A percentile compares a stretch with the other conserved stretches of the same genome.
Evolutionary conservation across 2,329 filamentous ascomycete species (phyloP).

Genomic region (Exophiala aquamarina): DNA sequence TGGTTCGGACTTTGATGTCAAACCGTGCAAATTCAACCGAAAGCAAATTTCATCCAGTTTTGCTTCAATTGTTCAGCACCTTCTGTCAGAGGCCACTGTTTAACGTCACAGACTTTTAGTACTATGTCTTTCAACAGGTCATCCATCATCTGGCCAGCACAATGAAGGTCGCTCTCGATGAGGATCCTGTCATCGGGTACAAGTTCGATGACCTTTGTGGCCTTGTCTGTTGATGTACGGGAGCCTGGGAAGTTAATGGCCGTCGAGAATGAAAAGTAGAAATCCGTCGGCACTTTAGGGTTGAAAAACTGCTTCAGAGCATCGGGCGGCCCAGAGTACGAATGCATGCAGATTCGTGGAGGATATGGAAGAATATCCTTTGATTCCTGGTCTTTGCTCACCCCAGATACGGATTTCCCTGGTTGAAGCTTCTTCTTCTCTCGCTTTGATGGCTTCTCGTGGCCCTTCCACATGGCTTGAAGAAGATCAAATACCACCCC

Average conservation of each 20-base stretch:
- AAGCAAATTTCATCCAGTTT: slow-evolving; percentile 79
- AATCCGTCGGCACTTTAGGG: slow-evolving; percentile 67
- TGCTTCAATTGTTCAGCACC: slow-evolving; percentile 66
- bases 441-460: slow-evolving; percentile 55
- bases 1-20: too few species aligned
- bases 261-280: slow-evolving; percentile 87
- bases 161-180: slow-evolving; percentile 87
- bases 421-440: slow-evolving; percentile 40
- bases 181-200: slow-evolving; percentile 78
- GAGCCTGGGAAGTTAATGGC: slow-evolving; percentile 71
- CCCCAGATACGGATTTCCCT: slow-evolving; percentile 33
- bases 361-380: slow-evolving; percentile 65
- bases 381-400: slow-evolving; percentile 21
- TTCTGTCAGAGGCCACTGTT: slow-evolving; percentile 72
- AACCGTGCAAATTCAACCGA: too few species aligned
- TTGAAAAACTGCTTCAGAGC: slow-evolving; percentile 76
- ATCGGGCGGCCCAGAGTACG: slow-evolving; percentile 78
- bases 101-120: slow-evolving; percentile 72
- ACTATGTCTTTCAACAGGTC: slow-evolving; percentile 70
- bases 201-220: slow-evolving; percentile 65
- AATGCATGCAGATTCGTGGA: slow-evolving; percentile 88
- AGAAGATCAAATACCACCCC: slow-evolving; percentile 58
- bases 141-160: slow-evolving; percentile 80
- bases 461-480: slow-evolving; percentile 57
- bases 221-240: slow-evolving; percentile 50